These are phyloP conservation scores for Penicillium sp. DNA, from an alignment of 2,329 filamentous ascomycete species.

Conservation along the genomic window DNA sequence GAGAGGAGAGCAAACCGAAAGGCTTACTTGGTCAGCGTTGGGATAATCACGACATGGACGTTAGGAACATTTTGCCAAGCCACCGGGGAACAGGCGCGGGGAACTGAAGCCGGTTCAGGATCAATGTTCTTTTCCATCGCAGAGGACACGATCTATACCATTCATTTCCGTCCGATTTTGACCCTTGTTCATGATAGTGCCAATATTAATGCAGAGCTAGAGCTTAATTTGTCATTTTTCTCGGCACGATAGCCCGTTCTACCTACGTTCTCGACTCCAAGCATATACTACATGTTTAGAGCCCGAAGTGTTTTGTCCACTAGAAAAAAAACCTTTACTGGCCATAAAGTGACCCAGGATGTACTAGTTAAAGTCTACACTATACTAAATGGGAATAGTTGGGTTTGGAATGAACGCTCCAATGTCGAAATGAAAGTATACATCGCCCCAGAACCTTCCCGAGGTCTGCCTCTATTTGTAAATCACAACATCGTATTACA, in stretches of 20 bases:
- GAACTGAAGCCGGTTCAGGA: not conserved
- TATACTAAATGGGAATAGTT: too few species aligned
- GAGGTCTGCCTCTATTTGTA: not conserved
- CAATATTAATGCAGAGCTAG: too few species aligned
- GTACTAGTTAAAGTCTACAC: too few species aligned
- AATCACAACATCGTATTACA: not conserved
- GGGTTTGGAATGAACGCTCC: not conserved
- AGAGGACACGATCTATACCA: not conserved
- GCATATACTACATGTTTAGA: too few species aligned
- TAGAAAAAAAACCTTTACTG: too few species aligned
- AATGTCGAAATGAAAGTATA: not conserved
- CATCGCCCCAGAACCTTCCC: not conserved
- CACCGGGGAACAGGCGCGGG: not conserved
- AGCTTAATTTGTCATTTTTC: too few species aligned
- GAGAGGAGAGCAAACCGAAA: not conserved
- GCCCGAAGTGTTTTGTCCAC: too few species aligned
- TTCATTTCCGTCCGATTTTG: not conserved
- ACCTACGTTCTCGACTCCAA: too few species aligned
- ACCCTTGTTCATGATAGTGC: too few species aligned
- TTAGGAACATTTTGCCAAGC: not conserved
- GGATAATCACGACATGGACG: not conserved
- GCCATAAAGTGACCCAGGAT: too few species aligned
- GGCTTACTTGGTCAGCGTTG: not conserved
- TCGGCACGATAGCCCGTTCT: too few species aligned
- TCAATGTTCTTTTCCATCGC: not conserved